These are phyloP conservation scores for Botrytis deweyae DNA, from an alignment of 2,329 filamentous ascomycete genomes.

Conservation along the genomic window DNA sequence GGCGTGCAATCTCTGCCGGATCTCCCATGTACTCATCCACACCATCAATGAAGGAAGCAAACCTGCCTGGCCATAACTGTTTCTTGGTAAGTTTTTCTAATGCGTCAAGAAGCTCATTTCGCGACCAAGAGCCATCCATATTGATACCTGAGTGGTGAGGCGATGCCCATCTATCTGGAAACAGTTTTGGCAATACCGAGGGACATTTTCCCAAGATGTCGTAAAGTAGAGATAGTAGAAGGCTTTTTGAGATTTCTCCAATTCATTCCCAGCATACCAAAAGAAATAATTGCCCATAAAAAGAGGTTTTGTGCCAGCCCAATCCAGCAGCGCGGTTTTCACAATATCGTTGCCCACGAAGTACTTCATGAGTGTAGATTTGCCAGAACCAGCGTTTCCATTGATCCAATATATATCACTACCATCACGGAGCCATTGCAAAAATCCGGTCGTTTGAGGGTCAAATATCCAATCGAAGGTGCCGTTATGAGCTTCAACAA, in stretches of 20 bases:
- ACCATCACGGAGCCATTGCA: conserved; percentile 23
- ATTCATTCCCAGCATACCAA: conserved; percentile 44
- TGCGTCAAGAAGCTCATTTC: not conserved
- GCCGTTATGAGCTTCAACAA: not conserved
- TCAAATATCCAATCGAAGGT: conserved; percentile 1
- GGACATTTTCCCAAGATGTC: conserved; percentile 3
- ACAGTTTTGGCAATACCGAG: conserved; percentile 7
- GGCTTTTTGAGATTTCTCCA: conserved; percentile 24
- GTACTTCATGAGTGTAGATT: conserved; percentile 31
- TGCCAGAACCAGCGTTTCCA: conserved; percentile 28
- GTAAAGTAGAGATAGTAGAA: conserved; percentile 24
- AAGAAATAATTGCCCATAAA: conserved; percentile 46
- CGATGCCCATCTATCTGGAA: conserved; percentile 1
- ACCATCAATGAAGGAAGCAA: not conserved
- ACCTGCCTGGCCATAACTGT: not conserved
- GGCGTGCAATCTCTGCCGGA: not conserved
- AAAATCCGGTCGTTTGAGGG: not conserved
- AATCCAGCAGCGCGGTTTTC: conserved; percentile 35
- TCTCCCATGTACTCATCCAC: conserved; percentile 11
- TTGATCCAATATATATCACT: conserved; percentile 27
- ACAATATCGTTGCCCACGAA: conserved; percentile 9
- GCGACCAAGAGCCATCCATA: not conserved
- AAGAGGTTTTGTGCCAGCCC: conserved; percentile 26
- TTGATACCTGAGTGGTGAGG: not conserved
- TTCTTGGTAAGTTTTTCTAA: not conserved